Evolutionary conservation across 2,329 filamentous ascomycete species (phyloP).

Genomic region (Tolypocladium paradoxum): DNA sequence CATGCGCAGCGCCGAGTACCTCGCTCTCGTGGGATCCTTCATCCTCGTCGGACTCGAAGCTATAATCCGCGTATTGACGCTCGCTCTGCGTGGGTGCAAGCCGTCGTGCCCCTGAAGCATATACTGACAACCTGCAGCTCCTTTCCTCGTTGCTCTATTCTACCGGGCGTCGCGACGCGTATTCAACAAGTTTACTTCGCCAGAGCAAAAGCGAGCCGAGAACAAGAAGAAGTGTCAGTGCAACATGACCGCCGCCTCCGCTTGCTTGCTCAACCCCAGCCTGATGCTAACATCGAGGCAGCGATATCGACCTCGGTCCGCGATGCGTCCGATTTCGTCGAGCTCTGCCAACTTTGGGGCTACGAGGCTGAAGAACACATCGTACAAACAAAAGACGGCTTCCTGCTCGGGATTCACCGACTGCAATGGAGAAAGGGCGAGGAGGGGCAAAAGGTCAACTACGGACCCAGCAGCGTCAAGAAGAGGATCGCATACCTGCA

Average conservation of each 20-base stretch:
- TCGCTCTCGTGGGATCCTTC: slow-evolving; percentile 77
- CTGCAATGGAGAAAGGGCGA: slow-evolving; percentile 76
- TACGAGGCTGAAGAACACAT: slow-evolving; percentile 96
- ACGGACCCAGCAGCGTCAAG: slow-evolving; percentile 51
- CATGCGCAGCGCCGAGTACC: slow-evolving; percentile 62
- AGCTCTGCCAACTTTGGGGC: slow-evolving; percentile 83
- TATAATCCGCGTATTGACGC: slow-evolving; percentile 72
- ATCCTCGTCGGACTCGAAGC: slow-evolving; percentile 73
- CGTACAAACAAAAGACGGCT: slow-evolving; percentile 88
- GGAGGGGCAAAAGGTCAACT: slow-evolving; percentile 68
- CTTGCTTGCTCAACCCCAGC: neutral
- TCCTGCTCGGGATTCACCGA: slow-evolving; percentile 80
- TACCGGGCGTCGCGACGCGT: slow-evolving; percentile 72
- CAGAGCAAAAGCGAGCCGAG: slow-evolving; percentile 56
- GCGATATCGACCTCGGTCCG: slow-evolving; percentile 67
- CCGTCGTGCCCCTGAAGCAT: neutral
- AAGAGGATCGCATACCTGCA: slow-evolving; percentile 92
- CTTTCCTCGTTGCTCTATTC: slow-evolving; percentile 69
- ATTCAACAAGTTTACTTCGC: slow-evolving; percentile 69
- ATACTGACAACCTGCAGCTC: slow-evolving; percentile 38
- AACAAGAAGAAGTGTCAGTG: slow-evolving; percentile 52
- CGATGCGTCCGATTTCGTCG: slow-evolving; percentile 82
- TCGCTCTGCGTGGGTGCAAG: slow-evolving; percentile 63
- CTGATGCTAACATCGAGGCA: slow-evolving; percentile 13
- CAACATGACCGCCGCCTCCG: too few species aligned